Evolutionary conservation across 2,329 filamentous ascomycete genomes (phyloP), one percentile per base, ranked within the genome.

Genomic region (Fusarium sp.): DNA sequence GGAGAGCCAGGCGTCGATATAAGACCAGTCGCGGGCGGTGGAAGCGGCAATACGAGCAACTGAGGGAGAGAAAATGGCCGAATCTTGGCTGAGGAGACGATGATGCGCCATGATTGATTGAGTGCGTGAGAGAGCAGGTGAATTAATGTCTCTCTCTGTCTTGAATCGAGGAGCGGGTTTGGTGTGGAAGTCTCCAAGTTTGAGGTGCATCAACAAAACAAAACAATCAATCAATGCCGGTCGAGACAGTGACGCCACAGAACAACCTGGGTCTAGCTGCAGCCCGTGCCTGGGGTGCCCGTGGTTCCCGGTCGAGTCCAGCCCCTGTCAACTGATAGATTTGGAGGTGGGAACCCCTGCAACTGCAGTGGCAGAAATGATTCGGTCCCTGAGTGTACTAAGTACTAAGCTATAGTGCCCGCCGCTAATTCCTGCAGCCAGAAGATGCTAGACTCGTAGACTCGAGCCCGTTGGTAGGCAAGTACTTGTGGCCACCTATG

Each of bases 11-110:
- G 86, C 85, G 82, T 97, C 94, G 74, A 98, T 88, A 73, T 93
- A 94, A 61, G 91, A 91, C 95, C 95, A 98, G 82, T 98, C 95
- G 79, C 95, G 95, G 51, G 94, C 93, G 70, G 93, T 91, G 18
- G 93, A 92, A 70, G 93, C 92, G 74, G 94, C 93, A 68, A 93
- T 91, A 66, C 94, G 92, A 58, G 90, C 90, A 37, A 91, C 84
- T 0, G 89, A 91, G 18, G 90, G 90, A 8, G 90, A 92, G 82
- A 92, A 92, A 63, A 92, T 90, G 68, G 89, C 88, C 46, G 82
- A 80, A 27, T 79, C 78, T 67, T 76, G 69, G 45, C 63, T 64
- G 51, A 76, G 67, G 39, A 74, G 72, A 29, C 74, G 76, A 35
- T 77, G 76, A 44, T 77, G 76, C 38, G 76, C 70, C 74, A 77